Conservation (phyloP, 2,329 filamentous ascomycete genomes). For the Canariomyces notabilis region DNA sequence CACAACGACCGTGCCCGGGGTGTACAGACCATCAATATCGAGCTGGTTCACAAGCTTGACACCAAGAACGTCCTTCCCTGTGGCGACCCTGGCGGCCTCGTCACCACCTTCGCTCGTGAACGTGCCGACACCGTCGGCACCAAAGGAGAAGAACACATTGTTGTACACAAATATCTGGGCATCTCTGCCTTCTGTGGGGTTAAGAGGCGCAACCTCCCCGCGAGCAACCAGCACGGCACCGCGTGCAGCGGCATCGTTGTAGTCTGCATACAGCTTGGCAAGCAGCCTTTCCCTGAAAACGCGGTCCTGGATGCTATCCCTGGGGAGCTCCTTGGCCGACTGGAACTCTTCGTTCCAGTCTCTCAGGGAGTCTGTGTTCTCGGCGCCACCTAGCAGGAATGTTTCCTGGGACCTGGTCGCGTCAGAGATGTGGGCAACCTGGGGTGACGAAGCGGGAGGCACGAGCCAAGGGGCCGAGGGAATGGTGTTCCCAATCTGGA, state of each 20-base stretch:
- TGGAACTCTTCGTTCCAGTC: slow-evolving; percentile 99
- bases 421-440: slow-evolving; percentile 72
- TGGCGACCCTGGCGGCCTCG: slow-evolving; percentile 90
- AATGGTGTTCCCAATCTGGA: slow-evolving; percentile 92
- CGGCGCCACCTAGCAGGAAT: slow-evolving; percentile 81
- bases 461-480: slow-evolving; percentile 92
- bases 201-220: slow-evolving; percentile 87
- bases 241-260: slow-evolving; percentile 88
- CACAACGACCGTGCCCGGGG: slow-evolving; percentile 90
- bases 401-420: slow-evolving; percentile 88
- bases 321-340: slow-evolving; percentile 88
- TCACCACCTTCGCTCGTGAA: slow-evolving; percentile 96
- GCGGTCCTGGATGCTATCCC: slow-evolving; percentile 88
- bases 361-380: slow-evolving; percentile 88
- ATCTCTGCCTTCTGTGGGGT: slow-evolving; percentile 86
- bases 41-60: slow-evolving; percentile 95
- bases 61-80: slow-evolving; percentile 91
- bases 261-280: slow-evolving; percentile 95
- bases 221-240: slow-evolving; percentile 88
- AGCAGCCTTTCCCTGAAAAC: slow-evolving; percentile 92
- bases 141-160: slow-evolving; percentile 99
- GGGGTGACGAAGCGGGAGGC: slow-evolving; percentile 57
- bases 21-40: slow-evolving; percentile 91
- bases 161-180: slow-evolving; percentile 99
- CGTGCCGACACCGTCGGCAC: slow-evolving; percentile 93